Evolutionary conservation across 2,329 filamentous ascomycete species (phyloP).

Genomic region (Fusarium protoensiforme): DNA sequence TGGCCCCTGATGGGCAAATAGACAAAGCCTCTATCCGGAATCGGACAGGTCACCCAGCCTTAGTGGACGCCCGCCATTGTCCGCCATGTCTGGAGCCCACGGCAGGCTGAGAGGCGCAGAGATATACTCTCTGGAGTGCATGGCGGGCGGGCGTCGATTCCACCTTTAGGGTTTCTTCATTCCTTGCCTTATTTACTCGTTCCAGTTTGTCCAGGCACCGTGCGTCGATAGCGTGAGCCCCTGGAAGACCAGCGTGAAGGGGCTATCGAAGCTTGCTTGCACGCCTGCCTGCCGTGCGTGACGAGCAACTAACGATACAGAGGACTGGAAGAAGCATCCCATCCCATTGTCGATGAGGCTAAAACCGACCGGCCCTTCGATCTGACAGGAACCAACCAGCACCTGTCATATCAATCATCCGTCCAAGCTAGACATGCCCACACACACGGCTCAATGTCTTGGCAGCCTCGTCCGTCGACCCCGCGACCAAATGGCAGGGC

Average conservation of each 20-base stretch:
- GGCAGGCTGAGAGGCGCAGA: not conserved
- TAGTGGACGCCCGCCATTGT: not conserved
- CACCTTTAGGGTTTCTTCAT: not conserved
- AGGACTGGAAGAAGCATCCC: not conserved
- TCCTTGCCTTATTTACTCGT: not conserved
- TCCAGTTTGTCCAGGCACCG: not conserved
- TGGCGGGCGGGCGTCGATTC: not conserved
- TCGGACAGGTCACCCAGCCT: not conserved
- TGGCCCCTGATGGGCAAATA: not conserved
- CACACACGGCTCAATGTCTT: not conserved
- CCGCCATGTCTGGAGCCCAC: not conserved
- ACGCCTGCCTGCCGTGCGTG: not conserved
- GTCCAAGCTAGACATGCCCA: not conserved
- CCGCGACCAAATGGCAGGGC: not conserved
- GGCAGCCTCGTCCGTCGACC: slow-evolving; percentile 1
- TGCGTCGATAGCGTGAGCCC: not conserved
- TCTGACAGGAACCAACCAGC: not conserved
- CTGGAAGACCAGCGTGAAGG: not conserved
- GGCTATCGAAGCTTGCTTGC: not conserved
- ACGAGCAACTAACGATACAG: not conserved
- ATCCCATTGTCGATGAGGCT: not conserved
- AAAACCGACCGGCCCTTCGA: not conserved
- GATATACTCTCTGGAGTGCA: not conserved
- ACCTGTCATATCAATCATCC: not conserved
- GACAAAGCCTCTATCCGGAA: not conserved